A percentile compares a stretch with the other conserved stretches of the same genome.
phyloP scores from a whole-genome alignment of 2,329 filamentous ascomycete genomes.

The Fusarium anthophilum region DNA sequence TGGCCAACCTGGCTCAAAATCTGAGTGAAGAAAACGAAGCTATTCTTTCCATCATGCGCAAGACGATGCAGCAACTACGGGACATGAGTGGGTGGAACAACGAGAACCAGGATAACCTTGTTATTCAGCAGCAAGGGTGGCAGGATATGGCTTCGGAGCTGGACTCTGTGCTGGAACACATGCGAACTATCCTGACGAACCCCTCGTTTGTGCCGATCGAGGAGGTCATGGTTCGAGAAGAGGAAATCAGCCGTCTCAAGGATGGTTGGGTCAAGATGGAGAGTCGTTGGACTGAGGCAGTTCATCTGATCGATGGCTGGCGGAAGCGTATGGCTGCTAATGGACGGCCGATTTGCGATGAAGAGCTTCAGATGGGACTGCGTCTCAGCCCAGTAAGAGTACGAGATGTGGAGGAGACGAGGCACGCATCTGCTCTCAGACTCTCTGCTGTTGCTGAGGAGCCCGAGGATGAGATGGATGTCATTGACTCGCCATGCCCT shows the following conservation, averaged over 20 bases:
- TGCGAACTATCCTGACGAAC: constrained; percentile 87
- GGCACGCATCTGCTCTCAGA: constrained; percentile 49
- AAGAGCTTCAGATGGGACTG: constrained; percentile 74
- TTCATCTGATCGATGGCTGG: constrained; percentile 93
- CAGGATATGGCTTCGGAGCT: constrained; percentile 80
- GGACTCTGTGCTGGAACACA: constrained; percentile 79
- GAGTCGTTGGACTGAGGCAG: constrained; percentile 85
- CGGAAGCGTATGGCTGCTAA: constrained; percentile 79
- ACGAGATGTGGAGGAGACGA: constrained; percentile 60
- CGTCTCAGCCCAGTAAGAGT: constrained; percentile 68
- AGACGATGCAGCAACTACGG: constrained; percentile 75
- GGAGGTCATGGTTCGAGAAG: constrained; percentile 90
- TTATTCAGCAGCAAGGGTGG: constrained; percentile 52
- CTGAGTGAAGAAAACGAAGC: constrained; percentile 93
- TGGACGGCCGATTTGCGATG: constrained; percentile 74
- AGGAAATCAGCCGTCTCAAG: constrained; percentile 85
- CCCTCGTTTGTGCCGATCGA: constrained; percentile 96
- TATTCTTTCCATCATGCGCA: constrained; percentile 75
- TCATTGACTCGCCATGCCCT: constrained; percentile 44
- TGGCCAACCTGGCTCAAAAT: constrained; percentile 83
- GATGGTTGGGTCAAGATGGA: constrained; percentile 96
- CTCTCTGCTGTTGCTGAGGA: constrained; percentile 61
- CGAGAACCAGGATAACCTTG: constrained; percentile 45
- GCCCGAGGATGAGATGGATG: constrained; percentile 47
- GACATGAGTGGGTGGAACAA: constrained; percentile 70